Percentiles rank a stretch among this genome's conserved stretches.
phyloP scores from a whole-genome alignment of 2,329 filamentous ascomycete species.

The Botrytis sinoallii region DNA sequence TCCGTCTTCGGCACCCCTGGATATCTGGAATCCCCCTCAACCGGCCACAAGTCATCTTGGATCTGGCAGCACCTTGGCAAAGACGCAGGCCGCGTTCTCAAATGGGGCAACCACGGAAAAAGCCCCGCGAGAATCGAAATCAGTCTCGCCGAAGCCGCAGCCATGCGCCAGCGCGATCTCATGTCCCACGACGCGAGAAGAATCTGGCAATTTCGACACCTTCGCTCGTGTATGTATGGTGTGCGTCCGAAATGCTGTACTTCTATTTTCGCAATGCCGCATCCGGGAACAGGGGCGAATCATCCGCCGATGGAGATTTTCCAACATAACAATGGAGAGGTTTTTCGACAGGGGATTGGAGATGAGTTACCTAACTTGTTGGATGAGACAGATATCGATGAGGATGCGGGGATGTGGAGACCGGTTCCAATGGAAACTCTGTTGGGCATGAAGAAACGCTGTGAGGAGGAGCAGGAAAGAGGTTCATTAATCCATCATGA shows the following conservation, averaged over 20 bases:
- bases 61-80: neutral
- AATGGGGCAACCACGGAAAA: neutral
- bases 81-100: neutral
- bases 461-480: neutral
- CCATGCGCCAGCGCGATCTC: neutral
- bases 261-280: neutral
- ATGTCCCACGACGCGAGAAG: neutral
- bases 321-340: neutral
- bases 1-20: neutral
- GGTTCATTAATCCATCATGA: neutral
- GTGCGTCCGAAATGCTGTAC: neutral
- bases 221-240: neutral
- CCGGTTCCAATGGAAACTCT: neutral
- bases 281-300: too few relatives aligned
- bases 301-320: accelerated
- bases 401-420: neutral
- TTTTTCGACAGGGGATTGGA: neutral
- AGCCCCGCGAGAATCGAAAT: neutral
- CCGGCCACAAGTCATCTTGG: neutral
- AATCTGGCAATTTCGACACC: neutral
- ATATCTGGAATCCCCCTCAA: neutral
- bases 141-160: neutral
- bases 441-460: neutral
- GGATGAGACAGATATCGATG: neutral
- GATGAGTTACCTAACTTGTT: neutral